Conservation (phyloP, 176 grass and related monocot genomes). For the Zizania latifolia region DNA sequence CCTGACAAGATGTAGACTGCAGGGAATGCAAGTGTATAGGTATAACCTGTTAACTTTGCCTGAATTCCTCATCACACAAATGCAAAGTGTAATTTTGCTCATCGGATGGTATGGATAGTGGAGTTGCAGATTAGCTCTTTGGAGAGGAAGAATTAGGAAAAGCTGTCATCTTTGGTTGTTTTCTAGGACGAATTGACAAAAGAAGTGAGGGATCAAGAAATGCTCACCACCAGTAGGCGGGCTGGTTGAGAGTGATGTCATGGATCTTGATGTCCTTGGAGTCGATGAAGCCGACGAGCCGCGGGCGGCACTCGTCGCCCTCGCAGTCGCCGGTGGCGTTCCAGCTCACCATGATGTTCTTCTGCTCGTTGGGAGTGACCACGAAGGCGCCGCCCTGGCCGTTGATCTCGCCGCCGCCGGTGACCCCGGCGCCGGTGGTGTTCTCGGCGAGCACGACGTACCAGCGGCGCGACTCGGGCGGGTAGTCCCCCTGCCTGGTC, state of each 20-base stretch:
- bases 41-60: not conserved
- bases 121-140: not conserved
- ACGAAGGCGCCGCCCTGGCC: slow-evolving; percentile 84
- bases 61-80: not conserved
- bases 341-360: slow-evolving; percentile 99
- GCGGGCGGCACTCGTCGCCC: slow-evolving; percentile 77
- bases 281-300: slow-evolving; percentile 84
- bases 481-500: slow-evolving; percentile 72
- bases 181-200: not conserved
- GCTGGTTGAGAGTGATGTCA: slow-evolving; percentile 71
- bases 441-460: slow-evolving; percentile 90
- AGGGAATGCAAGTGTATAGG: slow-evolving; percentile 1
- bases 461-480: slow-evolving; percentile 53
- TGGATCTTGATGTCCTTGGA: slow-evolving; percentile 64
- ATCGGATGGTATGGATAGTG: not conserved
- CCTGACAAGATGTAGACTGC: slow-evolving; percentile 74
- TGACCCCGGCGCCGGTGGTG: slow-evolving; percentile 57
- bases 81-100: not conserved
- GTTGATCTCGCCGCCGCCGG: slow-evolving; percentile 86
- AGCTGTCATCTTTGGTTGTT: not conserved
- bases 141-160: not conserved
- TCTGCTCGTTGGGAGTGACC: slow-evolving; percentile 45
- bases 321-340: slow-evolving; percentile 66
- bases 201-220: not conserved
- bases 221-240: slow-evolving; percentile 80